Conservation (phyloP, 495 filamentous ascomycete species). For the Penicillium pulvis region DNA sequence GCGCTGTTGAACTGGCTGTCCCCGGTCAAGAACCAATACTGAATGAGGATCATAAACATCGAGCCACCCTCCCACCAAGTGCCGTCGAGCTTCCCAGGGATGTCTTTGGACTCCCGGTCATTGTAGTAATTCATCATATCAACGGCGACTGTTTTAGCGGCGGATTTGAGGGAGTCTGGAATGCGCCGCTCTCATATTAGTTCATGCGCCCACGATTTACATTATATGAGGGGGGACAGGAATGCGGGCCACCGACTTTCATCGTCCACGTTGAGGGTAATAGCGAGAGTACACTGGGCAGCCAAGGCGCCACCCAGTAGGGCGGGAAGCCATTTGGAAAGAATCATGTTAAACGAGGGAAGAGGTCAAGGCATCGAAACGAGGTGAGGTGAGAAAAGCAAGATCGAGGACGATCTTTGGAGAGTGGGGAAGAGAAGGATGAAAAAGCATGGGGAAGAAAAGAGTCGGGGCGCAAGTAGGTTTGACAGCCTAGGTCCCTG, state of each 20-base stretch:
- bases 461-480: constrained; percentile 4
- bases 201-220: neutral
- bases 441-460: neutral
- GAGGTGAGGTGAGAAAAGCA: constrained; percentile 4
- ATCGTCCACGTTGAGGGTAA: constrained; percentile 38
- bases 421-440: constrained; percentile 2
- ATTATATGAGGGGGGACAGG: neutral
- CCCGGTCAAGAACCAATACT: constrained; percentile 78
- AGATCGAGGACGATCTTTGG: constrained; percentile 7
- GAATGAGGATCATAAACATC: constrained; percentile 72
- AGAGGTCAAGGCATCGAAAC: constrained; percentile 16
- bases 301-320: constrained; percentile 33
- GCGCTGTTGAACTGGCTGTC: constrained; percentile 70
- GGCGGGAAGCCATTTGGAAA: constrained; percentile 25
- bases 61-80: constrained; percentile 79
- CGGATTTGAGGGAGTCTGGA: constrained; percentile 60
- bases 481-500: constrained; percentile 1
- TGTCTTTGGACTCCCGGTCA: constrained; percentile 59
- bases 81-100: constrained; percentile 64
- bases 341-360: constrained; percentile 29
- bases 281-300: constrained; percentile 30
- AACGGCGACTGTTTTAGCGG: constrained; percentile 62
- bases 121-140: constrained; percentile 68
- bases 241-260: constrained; percentile 26
- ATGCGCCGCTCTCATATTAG: neutral